Evolutionary conservation across 2,329 filamentous ascomycete genomes (phyloP).

Genomic region (Ampelomyces quisqualis): DNA sequence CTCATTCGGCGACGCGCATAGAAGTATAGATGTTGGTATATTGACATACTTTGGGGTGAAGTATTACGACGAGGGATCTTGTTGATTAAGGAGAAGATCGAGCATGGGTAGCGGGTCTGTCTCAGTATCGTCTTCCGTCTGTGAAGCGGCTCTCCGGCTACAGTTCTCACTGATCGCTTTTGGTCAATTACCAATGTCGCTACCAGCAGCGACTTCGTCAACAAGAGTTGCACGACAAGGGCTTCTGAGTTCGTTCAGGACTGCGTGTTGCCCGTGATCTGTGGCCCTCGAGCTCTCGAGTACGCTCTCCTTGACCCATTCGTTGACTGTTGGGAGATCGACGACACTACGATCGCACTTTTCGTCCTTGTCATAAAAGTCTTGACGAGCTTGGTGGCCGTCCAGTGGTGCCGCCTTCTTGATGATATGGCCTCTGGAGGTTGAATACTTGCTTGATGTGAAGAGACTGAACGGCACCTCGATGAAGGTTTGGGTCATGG

Average conservation of each 20-base stretch:
- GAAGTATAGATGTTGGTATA: background rate
- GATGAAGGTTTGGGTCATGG: background rate
- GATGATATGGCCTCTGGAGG: constrained; percentile 4
- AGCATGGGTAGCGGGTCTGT: background rate
- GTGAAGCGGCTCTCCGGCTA: background rate
- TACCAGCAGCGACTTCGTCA: background rate
- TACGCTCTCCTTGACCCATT: background rate
- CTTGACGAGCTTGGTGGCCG: background rate
- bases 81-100: constrained; percentile 1
- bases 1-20: background rate
- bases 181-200: background rate
- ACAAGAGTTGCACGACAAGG: background rate
- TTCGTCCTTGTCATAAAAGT: too few species aligned
- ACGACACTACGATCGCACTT: background rate
- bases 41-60: constrained; percentile 1
- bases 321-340: background rate
- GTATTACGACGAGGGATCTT: constrained; percentile 1
- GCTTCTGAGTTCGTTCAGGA: background rate
- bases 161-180: background rate
- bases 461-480: background rate
- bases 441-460: background rate
- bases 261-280: too few species aligned
- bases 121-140: constrained; percentile 1
- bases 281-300: too few species aligned
- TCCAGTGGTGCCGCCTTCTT: constrained; percentile 1